Conservation (phyloP, 306 rosid genomes). For the Adenanthera pavonina region DNA sequence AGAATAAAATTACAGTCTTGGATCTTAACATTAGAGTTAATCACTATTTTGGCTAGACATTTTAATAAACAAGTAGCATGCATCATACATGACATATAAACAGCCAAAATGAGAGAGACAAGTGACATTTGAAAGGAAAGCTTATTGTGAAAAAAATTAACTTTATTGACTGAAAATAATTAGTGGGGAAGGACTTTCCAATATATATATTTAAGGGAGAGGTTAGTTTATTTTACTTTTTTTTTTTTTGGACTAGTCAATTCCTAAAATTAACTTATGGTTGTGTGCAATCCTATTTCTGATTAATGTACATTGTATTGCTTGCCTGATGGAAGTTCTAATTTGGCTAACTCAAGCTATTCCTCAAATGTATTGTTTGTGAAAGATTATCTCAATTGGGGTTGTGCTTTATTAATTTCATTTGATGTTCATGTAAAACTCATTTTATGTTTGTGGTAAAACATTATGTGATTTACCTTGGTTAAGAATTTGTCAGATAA, state of each 20-base stretch:
- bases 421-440: background rate
- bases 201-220: background rate
- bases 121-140: background rate
- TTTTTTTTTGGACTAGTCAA: background rate
- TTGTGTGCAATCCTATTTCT: background rate
- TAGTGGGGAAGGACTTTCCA: background rate
- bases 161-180: background rate
- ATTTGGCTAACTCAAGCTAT: constrained; percentile 4
- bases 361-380: background rate
- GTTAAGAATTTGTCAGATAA: background rate
- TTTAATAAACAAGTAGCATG: background rate
- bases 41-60: background rate
- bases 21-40: background rate
- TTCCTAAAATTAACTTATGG: background rate
- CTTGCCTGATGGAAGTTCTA: background rate
- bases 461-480: constrained; percentile 14
- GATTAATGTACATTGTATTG: background rate
- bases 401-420: constrained; percentile 19
- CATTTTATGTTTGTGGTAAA: constrained; percentile 4
- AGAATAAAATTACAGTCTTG: background rate
- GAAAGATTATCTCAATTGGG: background rate
- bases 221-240: background rate
- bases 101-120: background rate
- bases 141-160: background rate
- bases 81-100: background rate